These are phyloP conservation scores for Tetragonia tetragonoides DNA, from an alignment of 148 eudicot species.

Conservation along the genomic window DNA sequence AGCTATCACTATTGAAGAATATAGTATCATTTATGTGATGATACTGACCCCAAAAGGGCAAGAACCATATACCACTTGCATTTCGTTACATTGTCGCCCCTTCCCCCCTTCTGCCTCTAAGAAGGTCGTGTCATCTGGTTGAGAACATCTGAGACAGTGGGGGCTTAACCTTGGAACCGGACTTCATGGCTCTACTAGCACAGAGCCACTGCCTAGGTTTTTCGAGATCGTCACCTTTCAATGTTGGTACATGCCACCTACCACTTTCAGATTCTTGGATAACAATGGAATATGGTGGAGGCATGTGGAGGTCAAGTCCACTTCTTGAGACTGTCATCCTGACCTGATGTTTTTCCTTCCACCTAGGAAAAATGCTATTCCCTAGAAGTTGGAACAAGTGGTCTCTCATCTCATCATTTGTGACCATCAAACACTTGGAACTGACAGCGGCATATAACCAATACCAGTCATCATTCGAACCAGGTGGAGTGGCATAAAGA, in stretches of 20 bases:
- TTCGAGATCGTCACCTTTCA: conserved; percentile 72
- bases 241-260: conserved; percentile 85
- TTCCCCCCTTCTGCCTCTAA: not conserved
- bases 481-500: conserved; percentile 76
- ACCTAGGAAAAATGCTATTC: conserved; percentile 68
- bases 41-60: not conserved
- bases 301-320: conserved; percentile 66
- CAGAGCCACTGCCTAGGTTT: conserved; percentile 79
- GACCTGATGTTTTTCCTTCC: conserved; percentile 86
- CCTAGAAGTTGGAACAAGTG: conserved; percentile 77
- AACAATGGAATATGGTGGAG: conserved; percentile 80
- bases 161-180: not conserved
- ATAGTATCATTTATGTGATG: not conserved
- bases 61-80: not conserved
- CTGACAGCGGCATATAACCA: conserved; percentile 77
- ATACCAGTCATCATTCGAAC: conserved; percentile 96
- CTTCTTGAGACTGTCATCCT: conserved; percentile 46
- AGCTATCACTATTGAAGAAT: not conserved
- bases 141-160: conserved; percentile 13
- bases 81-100: not conserved
- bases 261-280: conserved; percentile 87
- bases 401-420: conserved; percentile 86
- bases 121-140: not conserved
- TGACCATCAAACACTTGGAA: conserved; percentile 59
- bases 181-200: conserved; percentile 44